Conservation (phyloP, 2,329 filamentous ascomycete genomes). For the Nothophaeocryptopus gaeumannii region DNA sequence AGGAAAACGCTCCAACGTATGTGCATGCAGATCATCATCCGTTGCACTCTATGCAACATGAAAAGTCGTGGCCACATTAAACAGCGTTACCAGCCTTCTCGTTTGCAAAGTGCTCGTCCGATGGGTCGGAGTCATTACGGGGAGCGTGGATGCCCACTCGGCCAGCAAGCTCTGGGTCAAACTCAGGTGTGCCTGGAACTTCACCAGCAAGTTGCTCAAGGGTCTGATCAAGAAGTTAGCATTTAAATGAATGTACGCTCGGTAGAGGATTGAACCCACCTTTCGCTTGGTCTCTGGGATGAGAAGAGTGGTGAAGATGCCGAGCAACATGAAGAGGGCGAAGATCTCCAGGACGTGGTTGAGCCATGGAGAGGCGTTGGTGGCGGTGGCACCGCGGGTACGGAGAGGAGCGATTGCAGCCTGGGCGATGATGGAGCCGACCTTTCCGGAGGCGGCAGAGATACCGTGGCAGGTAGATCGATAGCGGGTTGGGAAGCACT, state of each 20-base stretch:
- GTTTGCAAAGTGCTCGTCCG: constrained; percentile 14
- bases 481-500: constrained; percentile 52
- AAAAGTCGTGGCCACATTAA: constrained; percentile 3
- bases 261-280: neutral
- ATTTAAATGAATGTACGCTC: neutral
- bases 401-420: constrained; percentile 50
- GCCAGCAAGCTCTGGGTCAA: constrained; percentile 37
- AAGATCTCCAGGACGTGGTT: constrained; percentile 75
- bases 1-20: constrained; percentile 1
- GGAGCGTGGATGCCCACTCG: neutral
- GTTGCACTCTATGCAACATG: neutral
- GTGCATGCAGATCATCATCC: constrained; percentile 3
- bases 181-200: constrained; percentile 55
- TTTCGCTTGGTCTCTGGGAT: constrained; percentile 63
- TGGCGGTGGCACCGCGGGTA: constrained; percentile 53
- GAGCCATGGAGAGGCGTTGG: constrained; percentile 61
- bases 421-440: constrained; percentile 51
- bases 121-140: constrained; percentile 18
- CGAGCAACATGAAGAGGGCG: constrained; percentile 75
- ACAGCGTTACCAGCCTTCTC: constrained; percentile 20
- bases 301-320: constrained; percentile 67
- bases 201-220: constrained; percentile 71
- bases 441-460: constrained; percentile 48
- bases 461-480: constrained; percentile 49
- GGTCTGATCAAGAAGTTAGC: constrained; percentile 52